These are phyloP conservation scores for Eutreptiella sp. DNA, from an alignment of 208 protist genomes.

Conservation along the genomic window DNA sequence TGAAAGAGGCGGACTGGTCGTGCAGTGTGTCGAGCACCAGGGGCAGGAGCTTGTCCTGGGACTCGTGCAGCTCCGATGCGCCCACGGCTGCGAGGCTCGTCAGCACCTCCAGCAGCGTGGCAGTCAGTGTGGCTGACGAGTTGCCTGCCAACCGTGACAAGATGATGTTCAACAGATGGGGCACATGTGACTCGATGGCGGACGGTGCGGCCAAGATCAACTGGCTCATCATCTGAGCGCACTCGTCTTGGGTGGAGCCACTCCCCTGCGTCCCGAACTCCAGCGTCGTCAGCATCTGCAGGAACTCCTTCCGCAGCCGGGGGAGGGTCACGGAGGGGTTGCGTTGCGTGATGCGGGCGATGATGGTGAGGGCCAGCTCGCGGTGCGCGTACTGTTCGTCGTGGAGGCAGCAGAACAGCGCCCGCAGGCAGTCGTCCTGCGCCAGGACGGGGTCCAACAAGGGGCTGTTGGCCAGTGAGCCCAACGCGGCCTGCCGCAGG, in stretches of 20 bases:
- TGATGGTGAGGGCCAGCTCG: conserved; percentile 56
- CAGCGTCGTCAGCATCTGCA: conserved; percentile 74
- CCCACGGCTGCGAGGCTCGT: not conserved
- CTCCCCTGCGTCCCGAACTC: conserved; percentile 39
- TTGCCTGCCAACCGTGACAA: conserved; percentile 31
- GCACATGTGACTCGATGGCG: conserved; percentile 30
- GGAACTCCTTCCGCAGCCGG: conserved; percentile 63
- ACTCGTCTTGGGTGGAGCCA: conserved; percentile 14
- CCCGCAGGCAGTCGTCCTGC: conserved; percentile 62
- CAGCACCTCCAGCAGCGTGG: conserved; percentile 11
- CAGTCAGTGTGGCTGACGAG: conserved; percentile 61
- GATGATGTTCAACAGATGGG: conserved; percentile 9
- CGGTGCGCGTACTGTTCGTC: conserved; percentile 74
- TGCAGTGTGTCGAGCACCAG: conserved; percentile 67
- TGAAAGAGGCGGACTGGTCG: conserved; percentile 53
- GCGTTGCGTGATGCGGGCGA: conserved; percentile 60
- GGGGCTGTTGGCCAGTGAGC: conserved; percentile 36
- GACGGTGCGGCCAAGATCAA: conserved; percentile 17
- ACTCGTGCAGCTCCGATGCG: not conserved
- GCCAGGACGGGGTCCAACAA: conserved; percentile 71
- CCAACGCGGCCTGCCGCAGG: conserved; percentile 58
- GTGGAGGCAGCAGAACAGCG: conserved; percentile 78
- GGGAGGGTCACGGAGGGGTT: conserved; percentile 78
- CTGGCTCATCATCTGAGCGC: conserved; percentile 16
- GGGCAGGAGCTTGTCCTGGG: conserved; percentile 55